Percentiles rank a stretch among this genome's conserved stretches.
Conservation (phyloP, 2,329 filamentous ascomycete species). For the Bimuria novae-zelandiae region DNA sequence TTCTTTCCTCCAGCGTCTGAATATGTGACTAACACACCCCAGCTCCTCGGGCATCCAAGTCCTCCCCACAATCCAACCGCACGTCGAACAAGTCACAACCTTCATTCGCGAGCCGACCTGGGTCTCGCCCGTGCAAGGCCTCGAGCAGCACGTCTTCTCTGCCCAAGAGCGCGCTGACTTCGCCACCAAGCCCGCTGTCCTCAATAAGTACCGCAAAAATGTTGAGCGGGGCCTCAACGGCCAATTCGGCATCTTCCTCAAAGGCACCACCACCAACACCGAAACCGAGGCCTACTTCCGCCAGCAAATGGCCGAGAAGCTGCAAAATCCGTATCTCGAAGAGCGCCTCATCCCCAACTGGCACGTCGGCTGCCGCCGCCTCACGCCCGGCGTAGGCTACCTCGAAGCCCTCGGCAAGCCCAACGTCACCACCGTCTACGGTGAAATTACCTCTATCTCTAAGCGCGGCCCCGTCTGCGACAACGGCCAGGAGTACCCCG, state of each 20-base stretch:
- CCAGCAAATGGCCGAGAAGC: constrained; percentile 53
- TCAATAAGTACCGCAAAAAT: constrained; percentile 50
- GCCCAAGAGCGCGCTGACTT: constrained; percentile 51
- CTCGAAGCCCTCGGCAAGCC: constrained; percentile 48
- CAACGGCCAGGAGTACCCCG: constrained; percentile 40
- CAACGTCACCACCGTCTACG: constrained; percentile 50
- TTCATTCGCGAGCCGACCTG: constrained; percentile 59
- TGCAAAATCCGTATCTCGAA: constrained; percentile 34
- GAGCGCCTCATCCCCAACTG: constrained; percentile 42
- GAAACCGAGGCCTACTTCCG: constrained; percentile 51
- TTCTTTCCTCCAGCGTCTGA: constrained; percentile 17
- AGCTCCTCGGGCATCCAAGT: constrained; percentile 62
- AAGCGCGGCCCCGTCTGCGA: constrained; percentile 46
- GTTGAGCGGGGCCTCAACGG: constrained; percentile 54
- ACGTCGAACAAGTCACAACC: constrained; percentile 52
- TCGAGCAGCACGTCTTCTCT: constrained; percentile 51
- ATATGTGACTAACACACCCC: constrained; percentile 21
- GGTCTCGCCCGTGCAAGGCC: constrained; percentile 53
- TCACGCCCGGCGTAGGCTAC: constrained; percentile 52
- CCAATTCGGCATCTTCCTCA: constrained; percentile 55
- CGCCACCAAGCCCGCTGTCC: constrained; percentile 44
- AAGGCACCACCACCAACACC: constrained; percentile 46
- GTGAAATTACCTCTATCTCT: constrained; percentile 41
- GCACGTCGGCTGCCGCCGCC: constrained; percentile 48
- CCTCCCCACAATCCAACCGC: constrained; percentile 53